Base-by-base conservation (phyloP, 441 rosid genomes). In the Erodium moschatum region DNA sequence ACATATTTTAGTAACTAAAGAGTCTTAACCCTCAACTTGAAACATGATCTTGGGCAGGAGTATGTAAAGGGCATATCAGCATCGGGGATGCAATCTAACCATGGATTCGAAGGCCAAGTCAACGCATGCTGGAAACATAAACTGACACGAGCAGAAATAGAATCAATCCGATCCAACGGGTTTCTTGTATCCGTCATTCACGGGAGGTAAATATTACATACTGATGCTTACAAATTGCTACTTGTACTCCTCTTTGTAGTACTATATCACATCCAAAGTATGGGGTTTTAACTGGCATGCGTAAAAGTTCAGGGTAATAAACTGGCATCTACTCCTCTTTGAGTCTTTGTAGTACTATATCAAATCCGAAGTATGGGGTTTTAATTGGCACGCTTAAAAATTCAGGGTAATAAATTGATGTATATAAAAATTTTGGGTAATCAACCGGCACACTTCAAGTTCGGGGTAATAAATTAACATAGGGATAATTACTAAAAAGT, bases 91-190 rank as follows among this genome's bases (percentile, higher is more conserved):
- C 99, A 95, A 75, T 87, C 91, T 31, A 86, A 66, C 52, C 48
- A 66, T 69, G 99, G 99, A 71, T 88, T 95, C 74, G 91, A 90
- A 50, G 98, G 98, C 66, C 99, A 95, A 81, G 33, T 90, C 66
- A 88, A 86, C 75, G 98, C 99, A 15, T 95, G 99, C 78, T 95
- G 99, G 99, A 84, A 77, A 44, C 99, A 95, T 78, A 86, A 81
- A 77, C 65, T 95, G 80, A 79, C 89, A 65, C 77, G 21, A 69
- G 67, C 69, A 67, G 99, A 92, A 67, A 79, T 87, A 8, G 90
- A 88, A 71, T 18, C 10, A 5, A 90, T 90, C 65, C 85, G 89
- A 1, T 81, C 90, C 0, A 81, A 78, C 67, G 95, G 87, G 73
- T 87, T 91, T 81, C 99, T 87, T 67, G 96, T 95, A 69, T 88